These are phyloP conservation scores for Botrytis paeoniae DNA, from an alignment of 2,329 filamentous ascomycete species.

Conservation along the genomic window DNA sequence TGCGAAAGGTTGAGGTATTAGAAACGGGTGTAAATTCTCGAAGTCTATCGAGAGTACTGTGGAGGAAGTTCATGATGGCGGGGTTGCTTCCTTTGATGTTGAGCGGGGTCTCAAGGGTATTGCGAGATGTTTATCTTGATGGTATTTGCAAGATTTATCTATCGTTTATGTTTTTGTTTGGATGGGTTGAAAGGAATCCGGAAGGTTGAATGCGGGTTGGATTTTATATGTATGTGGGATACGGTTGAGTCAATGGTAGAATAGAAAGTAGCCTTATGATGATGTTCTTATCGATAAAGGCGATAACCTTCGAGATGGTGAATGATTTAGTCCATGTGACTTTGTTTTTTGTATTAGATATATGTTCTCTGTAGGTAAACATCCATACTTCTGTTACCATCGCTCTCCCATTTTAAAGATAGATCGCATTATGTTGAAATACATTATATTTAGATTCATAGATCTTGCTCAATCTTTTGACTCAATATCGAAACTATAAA, in stretches of 20 bases:
- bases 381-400: not conserved
- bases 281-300: slow-evolving; percentile 19
- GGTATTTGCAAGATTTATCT: not conserved
- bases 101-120: slow-evolving; percentile 12
- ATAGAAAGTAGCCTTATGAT: slow-evolving; percentile 15
- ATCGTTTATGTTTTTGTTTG: not conserved
- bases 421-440: not conserved
- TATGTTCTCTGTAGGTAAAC: not conserved
- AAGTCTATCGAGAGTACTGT: slow-evolving; percentile 87
- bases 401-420: too few species aligned
- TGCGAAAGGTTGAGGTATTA: slow-evolving; percentile 89
- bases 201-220: not conserved
- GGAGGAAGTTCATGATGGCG: slow-evolving; percentile 75
- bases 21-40: slow-evolving; percentile 89
- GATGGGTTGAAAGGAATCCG: not conserved
- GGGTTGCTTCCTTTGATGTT: slow-evolving; percentile 19
- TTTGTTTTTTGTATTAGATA: not conserved
- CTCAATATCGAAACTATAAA: not conserved
- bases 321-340: slow-evolving; percentile 7
- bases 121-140: not conserved
- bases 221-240: not conserved
- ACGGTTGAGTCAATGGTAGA: not conserved
- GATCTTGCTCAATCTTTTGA: not conserved
- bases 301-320: slow-evolving; percentile 9
- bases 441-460: not conserved